Evolutionary conservation across 2,329 filamentous ascomycete genomes (phyloP).

Genomic region (Chaetomiaceae sp.): DNA sequence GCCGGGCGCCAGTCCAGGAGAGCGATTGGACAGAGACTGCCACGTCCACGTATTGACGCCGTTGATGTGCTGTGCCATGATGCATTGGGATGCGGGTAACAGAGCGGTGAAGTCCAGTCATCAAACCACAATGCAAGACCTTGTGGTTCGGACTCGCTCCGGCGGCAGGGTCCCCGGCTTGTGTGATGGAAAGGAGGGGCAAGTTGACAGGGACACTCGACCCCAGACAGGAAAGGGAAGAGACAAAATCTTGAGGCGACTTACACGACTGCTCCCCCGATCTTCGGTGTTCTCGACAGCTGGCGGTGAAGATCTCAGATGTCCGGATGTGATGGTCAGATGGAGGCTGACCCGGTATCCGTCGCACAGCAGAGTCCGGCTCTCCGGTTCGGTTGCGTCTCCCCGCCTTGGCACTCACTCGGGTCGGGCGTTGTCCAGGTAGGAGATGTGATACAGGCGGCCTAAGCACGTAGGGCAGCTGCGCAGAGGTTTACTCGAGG

Average conservation of each 20-base stretch:
- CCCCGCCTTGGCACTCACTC: not conserved
- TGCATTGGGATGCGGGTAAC: conserved; percentile 13
- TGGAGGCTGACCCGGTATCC: not conserved
- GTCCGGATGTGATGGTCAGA: not conserved
- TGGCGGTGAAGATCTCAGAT: conserved; percentile 1
- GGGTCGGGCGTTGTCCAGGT: not conserved
- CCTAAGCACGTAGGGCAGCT: no score
- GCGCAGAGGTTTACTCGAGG: not conserved
- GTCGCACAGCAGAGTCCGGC: not conserved
- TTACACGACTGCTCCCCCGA: not conserved
- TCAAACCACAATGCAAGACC: conserved; percentile 10
- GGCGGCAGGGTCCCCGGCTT: not conserved
- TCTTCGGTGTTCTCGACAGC: not conserved
- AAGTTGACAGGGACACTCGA: not conserved
- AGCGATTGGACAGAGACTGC: conserved; percentile 4
- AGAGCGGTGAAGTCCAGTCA: conserved; percentile 14
- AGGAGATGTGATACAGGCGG: no score
- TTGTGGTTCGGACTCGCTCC: not conserved
- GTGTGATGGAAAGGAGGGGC: not conserved
- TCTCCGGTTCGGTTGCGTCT: not conserved
- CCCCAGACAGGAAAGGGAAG: not conserved
- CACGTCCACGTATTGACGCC: not conserved
- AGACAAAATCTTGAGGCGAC: not conserved
- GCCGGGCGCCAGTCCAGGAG: not conserved
- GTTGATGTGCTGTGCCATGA: not conserved